Evolutionary conservation across 2,329 filamentous ascomycete genomes (phyloP).

Genomic region (Botrytis galanthina): DNA sequence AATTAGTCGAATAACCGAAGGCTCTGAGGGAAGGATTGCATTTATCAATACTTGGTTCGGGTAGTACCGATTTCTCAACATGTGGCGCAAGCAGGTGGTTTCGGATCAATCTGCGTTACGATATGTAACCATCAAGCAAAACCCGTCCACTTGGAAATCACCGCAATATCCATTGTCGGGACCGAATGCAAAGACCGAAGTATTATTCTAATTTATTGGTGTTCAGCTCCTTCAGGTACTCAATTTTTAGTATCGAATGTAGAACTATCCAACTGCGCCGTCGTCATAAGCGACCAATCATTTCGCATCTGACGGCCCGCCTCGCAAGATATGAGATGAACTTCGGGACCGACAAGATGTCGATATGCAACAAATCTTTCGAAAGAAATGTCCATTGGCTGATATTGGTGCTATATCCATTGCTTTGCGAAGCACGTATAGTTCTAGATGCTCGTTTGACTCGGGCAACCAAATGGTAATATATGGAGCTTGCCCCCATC

Average conservation of each 20-base stretch:
- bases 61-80: neutral
- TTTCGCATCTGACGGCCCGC: neutral
- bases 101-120: neutral
- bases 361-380: conserved; percentile 11
- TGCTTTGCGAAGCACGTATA: neutral
- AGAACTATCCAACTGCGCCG: neutral
- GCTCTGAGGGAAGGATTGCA: neutral
- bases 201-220: neutral
- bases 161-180: neutral
- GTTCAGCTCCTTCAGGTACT: neutral
- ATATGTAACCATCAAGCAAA: conserved; percentile 1
- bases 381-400: neutral
- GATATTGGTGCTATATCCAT: neutral
- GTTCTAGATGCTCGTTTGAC: neutral
- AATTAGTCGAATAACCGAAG: neutral
- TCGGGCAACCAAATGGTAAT: neutral
- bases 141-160: neutral
- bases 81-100: neutral
- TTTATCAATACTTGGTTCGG: neutral
- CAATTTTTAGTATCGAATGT: neutral
- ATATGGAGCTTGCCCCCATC: neutral
- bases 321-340: neutral
- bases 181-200: neutral
- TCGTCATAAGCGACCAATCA: conserved; percentile 5
- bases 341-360: conserved; percentile 12